These are phyloP conservation scores for Leishmania martiniquensis DNA, from an alignment of 208 protist genomes.

Conservation along the genomic window DNA sequence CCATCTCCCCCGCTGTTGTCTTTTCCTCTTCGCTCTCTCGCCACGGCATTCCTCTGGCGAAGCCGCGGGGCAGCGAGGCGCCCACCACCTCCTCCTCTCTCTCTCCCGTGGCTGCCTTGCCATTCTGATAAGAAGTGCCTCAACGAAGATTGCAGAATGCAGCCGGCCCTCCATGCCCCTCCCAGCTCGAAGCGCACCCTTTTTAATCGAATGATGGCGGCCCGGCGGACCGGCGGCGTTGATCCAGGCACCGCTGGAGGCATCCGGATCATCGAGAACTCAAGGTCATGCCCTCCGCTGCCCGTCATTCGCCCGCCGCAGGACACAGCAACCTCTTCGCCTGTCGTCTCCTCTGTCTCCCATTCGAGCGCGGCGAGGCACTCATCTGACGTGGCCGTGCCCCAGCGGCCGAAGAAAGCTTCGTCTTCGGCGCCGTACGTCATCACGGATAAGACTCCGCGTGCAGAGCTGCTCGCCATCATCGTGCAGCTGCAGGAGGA, in stretches of 20 bases:
- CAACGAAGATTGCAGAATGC: background rate
- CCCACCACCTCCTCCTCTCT: background rate
- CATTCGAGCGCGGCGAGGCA: too few species aligned
- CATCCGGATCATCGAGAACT: too few species aligned
- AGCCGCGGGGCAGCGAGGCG: background rate
- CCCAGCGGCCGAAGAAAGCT: too few species aligned
- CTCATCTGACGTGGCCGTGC: background rate
- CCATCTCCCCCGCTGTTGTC: too few species aligned
- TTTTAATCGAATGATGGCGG: constrained; percentile 19
- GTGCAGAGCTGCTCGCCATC: constrained; percentile 39
- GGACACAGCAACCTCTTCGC: background rate
- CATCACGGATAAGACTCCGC: constrained; percentile 39
- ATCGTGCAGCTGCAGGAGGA: constrained; percentile 63
- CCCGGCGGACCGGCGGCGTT: constrained; percentile 3
- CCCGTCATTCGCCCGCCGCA: constrained; percentile 8
- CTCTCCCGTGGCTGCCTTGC: background rate
- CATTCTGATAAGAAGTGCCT: too few species aligned
- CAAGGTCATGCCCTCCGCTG: background rate
- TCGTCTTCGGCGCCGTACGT: constrained; percentile 8
- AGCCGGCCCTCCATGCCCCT: background rate
- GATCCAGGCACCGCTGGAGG: background rate
- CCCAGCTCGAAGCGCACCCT: constrained; percentile 8
- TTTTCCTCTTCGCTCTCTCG: background rate
- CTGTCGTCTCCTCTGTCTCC: background rate
- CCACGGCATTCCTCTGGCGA: background rate